Evolutionary conservation across 2,329 filamentous ascomycete genomes (phyloP).

Genomic region (Aspergillus pseudonomiae): DNA sequence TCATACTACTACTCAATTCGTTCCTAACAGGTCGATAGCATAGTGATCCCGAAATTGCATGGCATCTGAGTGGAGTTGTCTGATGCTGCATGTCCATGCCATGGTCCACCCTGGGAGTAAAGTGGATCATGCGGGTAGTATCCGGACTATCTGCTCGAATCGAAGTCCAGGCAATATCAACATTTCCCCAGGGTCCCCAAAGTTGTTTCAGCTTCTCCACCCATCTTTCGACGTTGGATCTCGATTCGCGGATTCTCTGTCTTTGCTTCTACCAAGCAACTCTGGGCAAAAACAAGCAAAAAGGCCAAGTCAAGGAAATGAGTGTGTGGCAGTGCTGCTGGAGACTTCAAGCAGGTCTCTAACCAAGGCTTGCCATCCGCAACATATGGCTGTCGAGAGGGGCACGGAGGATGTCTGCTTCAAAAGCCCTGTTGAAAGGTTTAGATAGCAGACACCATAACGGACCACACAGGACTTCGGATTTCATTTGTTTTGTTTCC

Average conservation of each 20-base stretch:
- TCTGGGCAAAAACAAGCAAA: slow-evolving; percentile 5
- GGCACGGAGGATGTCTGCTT: neutral
- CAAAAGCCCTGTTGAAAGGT: fast-evolving
- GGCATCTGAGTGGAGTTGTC: neutral
- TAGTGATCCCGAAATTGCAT: neutral
- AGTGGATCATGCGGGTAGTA: neutral
- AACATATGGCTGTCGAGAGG: neutral
- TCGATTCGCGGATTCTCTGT: neutral
- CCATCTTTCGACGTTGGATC: neutral
- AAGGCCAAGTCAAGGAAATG: neutral
- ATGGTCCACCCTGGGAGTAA: neutral
- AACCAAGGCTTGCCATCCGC: neutral
- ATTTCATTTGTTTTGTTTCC: neutral
- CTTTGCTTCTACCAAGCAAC: slow-evolving; percentile 5
- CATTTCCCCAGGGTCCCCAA: slow-evolving; percentile 1
- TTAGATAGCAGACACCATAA: neutral
- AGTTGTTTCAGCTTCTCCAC: neutral
- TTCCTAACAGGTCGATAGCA: neutral
- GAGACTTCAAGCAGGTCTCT: too few relatives aligned
- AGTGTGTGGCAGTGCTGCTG: neutral
- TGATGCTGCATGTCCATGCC: neutral
- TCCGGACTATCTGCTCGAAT: too few relatives aligned
- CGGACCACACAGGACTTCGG: fast-evolving
- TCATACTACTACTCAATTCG: neutral
- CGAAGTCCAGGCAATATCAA: neutral